Evolutionary conservation across 2,329 filamentous ascomycete genomes (phyloP).

Genomic region (Neonectria sp.): DNA sequence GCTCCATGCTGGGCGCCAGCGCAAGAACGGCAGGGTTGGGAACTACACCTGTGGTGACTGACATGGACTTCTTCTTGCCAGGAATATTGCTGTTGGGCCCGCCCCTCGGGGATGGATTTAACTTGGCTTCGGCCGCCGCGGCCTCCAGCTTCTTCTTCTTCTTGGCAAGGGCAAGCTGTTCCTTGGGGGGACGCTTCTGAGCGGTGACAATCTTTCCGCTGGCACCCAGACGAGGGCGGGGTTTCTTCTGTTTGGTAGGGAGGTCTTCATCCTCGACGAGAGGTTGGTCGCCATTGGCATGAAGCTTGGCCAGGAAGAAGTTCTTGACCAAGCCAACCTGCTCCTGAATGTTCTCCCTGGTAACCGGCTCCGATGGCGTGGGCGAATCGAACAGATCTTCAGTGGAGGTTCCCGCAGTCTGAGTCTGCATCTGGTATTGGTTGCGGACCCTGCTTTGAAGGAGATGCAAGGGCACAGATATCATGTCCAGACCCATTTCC

Average conservation of each 20-base stretch:
- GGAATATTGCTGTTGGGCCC: constrained; percentile 58
- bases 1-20: constrained; percentile 69
- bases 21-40: constrained; percentile 59
- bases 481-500: constrained; percentile 88
- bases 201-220: constrained; percentile 91
- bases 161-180: constrained; percentile 87
- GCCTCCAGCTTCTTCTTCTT: constrained; percentile 88
- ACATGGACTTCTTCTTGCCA: constrained; percentile 68
- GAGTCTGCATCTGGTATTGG: constrained; percentile 83
- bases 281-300: constrained; percentile 84
- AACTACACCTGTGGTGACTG: constrained; percentile 54
- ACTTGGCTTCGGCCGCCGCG: constrained; percentile 65
- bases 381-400: constrained; percentile 77
- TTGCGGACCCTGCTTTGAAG: constrained; percentile 92
- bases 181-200: constrained; percentile 85
- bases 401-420: constrained; percentile 71
- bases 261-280: constrained; percentile 96
- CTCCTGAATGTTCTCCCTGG: constrained; percentile 80
- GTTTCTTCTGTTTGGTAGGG: constrained; percentile 90
- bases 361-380: constrained; percentile 82
- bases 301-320: constrained; percentile 92
- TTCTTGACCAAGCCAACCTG: constrained; percentile 92
- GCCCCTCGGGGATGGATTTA: constrained; percentile 55
- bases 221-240: constrained; percentile 73
- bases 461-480: constrained; percentile 94